Evolutionary conservation across 805 yeast genomes (phyloP), one percentile per base, ranked within the genome.

Genomic region (Pichia exigua): DNA sequence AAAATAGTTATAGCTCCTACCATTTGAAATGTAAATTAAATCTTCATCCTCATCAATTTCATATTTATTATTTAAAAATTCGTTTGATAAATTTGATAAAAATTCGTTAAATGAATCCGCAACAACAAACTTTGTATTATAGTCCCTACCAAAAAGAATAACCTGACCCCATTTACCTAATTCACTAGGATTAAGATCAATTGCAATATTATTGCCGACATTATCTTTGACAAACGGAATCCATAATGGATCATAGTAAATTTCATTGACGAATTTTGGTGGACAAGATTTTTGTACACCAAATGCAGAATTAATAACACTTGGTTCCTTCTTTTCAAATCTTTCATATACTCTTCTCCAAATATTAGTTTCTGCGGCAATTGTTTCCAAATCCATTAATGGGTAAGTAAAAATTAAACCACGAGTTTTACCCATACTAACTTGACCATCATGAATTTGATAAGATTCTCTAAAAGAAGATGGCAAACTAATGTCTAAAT

Each of bases 21-120:
- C 63, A 46, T 63, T 61, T 38, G 62, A 69, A 39, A 46, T 46
- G 48, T 52, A 69, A 21, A 52, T 51, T 22, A 85, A 77, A 60
- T 87, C 87, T 61, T 83, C 89, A 45, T 67, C 71, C 55, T 76
- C 84, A 59, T 82, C 82, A 49, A 92, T 73, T 42, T 75, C 78
- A 78, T 87, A 88, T 64, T 85, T 85, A 12, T 96, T 96, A 48
- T 73, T 76, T 65, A 91, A 97, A 51, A 92, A 72, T 65, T 92
- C 97, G 58, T 89, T 88, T 27, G 91, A 95, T 65, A 90, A 83
- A 48, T 78, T 76, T 50, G 90, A 72, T 49, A 92, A 69, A 66
- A 94, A 94, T 61, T 87, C 94, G 18, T 95, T 96, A 84, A 95
- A 92, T 51, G 85, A 85, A 47, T 81, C 79, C 20, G 97, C 95